A percentile compares a stretch with the other conserved stretches of the same genome.
Conservation (phyloP, 2,329 filamentous ascomycete genomes). For the Chaetomium sp. region DNA sequence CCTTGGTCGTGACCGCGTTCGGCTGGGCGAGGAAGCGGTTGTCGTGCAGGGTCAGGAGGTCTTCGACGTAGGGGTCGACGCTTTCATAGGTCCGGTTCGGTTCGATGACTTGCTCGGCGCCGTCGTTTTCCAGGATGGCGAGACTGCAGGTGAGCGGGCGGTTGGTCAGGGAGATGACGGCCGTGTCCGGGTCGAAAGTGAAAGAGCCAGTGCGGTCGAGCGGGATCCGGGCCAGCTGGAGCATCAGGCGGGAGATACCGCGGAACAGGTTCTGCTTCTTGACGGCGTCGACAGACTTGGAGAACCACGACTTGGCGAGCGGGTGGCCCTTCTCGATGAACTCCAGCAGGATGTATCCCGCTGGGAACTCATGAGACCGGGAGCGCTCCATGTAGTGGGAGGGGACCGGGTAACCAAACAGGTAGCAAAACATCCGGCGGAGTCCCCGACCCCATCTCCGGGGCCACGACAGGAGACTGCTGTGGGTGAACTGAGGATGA, state of each 20-base stretch:
- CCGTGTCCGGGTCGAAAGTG: constrained; percentile 24
- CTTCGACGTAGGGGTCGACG: constrained; percentile 25
- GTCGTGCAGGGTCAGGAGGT: constrained; percentile 25
- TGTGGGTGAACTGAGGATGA: not conserved
- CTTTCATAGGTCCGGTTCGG: constrained; percentile 27
- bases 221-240: constrained; percentile 26
- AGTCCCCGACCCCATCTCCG: not conserved
- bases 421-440: not conserved
- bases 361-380: not conserved
- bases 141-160: constrained; percentile 30
- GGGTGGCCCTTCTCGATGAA: constrained; percentile 23
- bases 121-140: constrained; percentile 30
- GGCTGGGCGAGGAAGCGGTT: not conserved
- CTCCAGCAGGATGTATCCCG: constrained; percentile 26
- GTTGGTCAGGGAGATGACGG: constrained; percentile 29
- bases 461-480: not conserved
- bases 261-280: constrained; percentile 27
- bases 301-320: constrained; percentile 26
- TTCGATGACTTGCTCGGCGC: constrained; percentile 26
- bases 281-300: constrained; percentile 16
- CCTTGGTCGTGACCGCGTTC: not conserved
- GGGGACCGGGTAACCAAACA: not conserved
- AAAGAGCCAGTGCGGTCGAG: constrained; percentile 24
- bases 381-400: not conserved
- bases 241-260: constrained; percentile 24